A percentile compares a stretch with the other conserved stretches of the same genome.
Evolutionary conservation across 208 protist genomes (phyloP).

Genomic region (Trypanosoma melophagium): DNA sequence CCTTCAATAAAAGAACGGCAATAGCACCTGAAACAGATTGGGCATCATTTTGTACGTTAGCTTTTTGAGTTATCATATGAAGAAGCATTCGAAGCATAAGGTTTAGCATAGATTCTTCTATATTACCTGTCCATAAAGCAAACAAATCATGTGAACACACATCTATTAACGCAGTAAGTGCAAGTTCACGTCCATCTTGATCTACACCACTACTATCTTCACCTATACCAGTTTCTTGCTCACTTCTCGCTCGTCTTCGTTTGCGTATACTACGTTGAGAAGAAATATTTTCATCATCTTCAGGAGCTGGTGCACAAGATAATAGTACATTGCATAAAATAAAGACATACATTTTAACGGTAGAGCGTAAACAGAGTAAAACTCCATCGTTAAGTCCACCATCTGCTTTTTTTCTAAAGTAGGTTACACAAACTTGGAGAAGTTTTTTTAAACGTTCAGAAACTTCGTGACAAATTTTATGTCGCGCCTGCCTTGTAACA

Average conservation of each 20-base stretch:
- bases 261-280: constrained; percentile 24
- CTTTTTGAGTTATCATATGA: constrained; percentile 85
- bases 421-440: constrained; percentile 67
- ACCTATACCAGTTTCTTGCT: constrained; percentile 63
- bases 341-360: constrained; percentile 88
- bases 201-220: constrained; percentile 88
- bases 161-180: constrained; percentile 77
- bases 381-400: constrained; percentile 37
- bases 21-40: constrained; percentile 72
- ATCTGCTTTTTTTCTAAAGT: constrained; percentile 52
- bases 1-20: constrained; percentile 64
- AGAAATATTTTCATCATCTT: constrained; percentile 54
- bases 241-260: constrained; percentile 39
- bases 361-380: constrained; percentile 70
- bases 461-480: constrained; percentile 90
- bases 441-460: constrained; percentile 84
- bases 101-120: constrained; percentile 69
- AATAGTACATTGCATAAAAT: constrained; percentile 70
- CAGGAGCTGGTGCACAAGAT: constrained; percentile 39
- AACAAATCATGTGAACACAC: constrained; percentile 63
- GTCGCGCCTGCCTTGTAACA: constrained; percentile 60
- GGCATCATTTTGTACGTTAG: constrained; percentile 72
- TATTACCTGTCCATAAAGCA: constrained; percentile 51
- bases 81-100: constrained; percentile 66
- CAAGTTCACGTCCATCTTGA: constrained; percentile 85